phyloP scores from a whole-genome alignment of 371 early-diverging fungal genomes.

The Mycotypha africana region DNA sequence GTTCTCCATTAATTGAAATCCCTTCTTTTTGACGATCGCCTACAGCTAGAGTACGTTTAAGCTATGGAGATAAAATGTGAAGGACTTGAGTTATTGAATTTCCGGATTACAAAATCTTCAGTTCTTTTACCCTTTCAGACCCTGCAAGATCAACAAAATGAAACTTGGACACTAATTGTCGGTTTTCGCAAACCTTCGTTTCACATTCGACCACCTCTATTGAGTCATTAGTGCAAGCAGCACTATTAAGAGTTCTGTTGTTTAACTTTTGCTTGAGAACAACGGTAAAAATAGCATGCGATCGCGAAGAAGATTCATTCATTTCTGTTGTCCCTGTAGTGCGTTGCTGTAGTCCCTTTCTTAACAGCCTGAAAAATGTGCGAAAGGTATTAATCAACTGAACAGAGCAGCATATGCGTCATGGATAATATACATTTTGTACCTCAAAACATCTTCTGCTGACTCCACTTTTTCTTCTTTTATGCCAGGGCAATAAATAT shows the following conservation, averaged over 20 bases:
- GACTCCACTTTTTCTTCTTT: constrained; percentile 68
- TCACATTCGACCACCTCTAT: too few species aligned
- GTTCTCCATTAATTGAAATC: constrained; percentile 94
- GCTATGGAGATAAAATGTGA: too few species aligned
- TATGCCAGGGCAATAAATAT: constrained; percentile 85
- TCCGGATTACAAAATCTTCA: too few species aligned
- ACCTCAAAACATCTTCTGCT: constrained; percentile 67
- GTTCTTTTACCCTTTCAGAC: constrained; percentile 28
- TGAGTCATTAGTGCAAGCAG: too few species aligned
- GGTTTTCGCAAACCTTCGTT: too few species aligned
- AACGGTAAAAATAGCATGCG: constrained; percentile 97
- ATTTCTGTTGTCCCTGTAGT: constrained; percentile 95
- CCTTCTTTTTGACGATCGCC: constrained; percentile 94
- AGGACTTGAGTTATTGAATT: too few species aligned
- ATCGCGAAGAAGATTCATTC: constrained; percentile 92
- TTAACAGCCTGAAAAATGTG: constrained; percentile 36
- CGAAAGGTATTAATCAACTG: too few species aligned
- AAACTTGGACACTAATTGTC: constrained; percentile 26
- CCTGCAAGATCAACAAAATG: constrained; percentile 49
- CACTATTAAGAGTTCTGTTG: too few species aligned
- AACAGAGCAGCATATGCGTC: too few species aligned
- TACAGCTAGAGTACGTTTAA: constrained; percentile 87
- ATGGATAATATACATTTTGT: constrained; percentile 6
- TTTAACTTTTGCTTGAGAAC: constrained; percentile 52
- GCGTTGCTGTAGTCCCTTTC: constrained; percentile 75